Base-by-base conservation (phyloP, 495 filamentous ascomycete species). In the Talaromyces borbonicus region DNA sequence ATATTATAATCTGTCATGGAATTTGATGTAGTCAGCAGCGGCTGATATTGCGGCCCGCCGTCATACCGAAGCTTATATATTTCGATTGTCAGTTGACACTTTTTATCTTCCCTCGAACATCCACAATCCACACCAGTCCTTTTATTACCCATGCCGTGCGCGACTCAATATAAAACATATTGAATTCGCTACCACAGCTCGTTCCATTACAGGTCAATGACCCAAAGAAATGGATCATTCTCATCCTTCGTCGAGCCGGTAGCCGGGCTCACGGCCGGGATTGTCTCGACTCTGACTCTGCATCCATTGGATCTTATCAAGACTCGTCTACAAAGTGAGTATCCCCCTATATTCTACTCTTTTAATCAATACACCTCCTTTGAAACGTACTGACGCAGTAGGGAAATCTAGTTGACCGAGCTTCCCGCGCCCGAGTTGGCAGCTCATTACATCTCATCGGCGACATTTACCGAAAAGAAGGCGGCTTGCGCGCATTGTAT, bases 231-330 rank as follows among this genome's bases (percentile, higher is more conserved):
- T 67, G 66, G 57, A 52, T 70, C 85, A 48, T 82, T 85, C 49
- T 79, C 80, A 67, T 83, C 85, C 61, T 63, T 87, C 57, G 79
- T 95, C 66, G 92, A 98, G 75, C 80, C 82, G 58, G 73, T 93
- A 66, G 86, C 90, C 36, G 92, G 92, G 49, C 84, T 98, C 61
- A 81, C 82, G 41, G 90, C 90, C 44, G 92, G 92, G 31, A 72
- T 88, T 50, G 78, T 85, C 51, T 81, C 87, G 14, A 95, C 92
- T 24, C 73, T 96, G 20, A 65, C 55, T 42, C 47, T 71, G 23
- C 69, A 73, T 67, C 92, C 92, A 15, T 73, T 99, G 42, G 92
- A 99, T 66, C 77, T 97, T 48, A 75, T 97, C 56, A 99, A 99
- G 68, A 96, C 89, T 30, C 83, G 92, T 48, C 78, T 99, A 53